Evolutionary conservation across 148 eudicot genomes (phyloP), one percentile per base, ranked within the genome.

Genomic region (Rhododendron kiyosumense): DNA sequence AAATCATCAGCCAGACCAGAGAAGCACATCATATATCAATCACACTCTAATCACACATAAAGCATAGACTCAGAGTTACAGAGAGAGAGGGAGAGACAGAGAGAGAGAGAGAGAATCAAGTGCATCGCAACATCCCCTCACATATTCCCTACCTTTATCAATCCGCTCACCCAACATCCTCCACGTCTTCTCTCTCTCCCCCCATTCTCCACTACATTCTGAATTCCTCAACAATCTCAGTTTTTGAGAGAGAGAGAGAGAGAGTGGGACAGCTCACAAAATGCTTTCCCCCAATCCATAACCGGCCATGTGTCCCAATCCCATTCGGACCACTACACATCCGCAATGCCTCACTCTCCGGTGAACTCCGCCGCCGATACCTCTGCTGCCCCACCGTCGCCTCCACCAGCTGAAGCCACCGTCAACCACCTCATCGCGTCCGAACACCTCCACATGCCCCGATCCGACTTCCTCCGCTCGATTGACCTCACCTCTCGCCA

Each of bases 401-500:
- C 63, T 4, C 24, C n/a, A 54, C 32, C 52, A 1, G 85, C 84
- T 54, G 87, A 84, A 30, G 34, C 45, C 8, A 8, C 69, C 71
- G 28, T 88, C 85, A 26, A 32, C 22, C 51, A 43, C 7, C 63
- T 89, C 78, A 45, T 89, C 38, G 83, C n/a, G 26, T 84, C 87
- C n/a, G 88, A 89, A 78, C 61, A 10, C 83, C 83, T 30, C 13
- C 61, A 81, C 78, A 51, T 84, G 88, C 88, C 88, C 74, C 85
- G 5, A 6, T 76, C 85, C 6, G 88, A 87, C 69, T 84, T 85
- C 88, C 7, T 89, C 84, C 73, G 78, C 48, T 85, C 85, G 30
- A 77, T 85, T 34, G 82, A 83, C 76, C 87, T 84, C 84, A 83
- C 89, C 79, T 69, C 86, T 32, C 91, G 91, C 77, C 91, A 87